phyloP scores from a whole-genome alignment of 805 yeast species.

The Saccharomycopsis schoenii region DNA sequence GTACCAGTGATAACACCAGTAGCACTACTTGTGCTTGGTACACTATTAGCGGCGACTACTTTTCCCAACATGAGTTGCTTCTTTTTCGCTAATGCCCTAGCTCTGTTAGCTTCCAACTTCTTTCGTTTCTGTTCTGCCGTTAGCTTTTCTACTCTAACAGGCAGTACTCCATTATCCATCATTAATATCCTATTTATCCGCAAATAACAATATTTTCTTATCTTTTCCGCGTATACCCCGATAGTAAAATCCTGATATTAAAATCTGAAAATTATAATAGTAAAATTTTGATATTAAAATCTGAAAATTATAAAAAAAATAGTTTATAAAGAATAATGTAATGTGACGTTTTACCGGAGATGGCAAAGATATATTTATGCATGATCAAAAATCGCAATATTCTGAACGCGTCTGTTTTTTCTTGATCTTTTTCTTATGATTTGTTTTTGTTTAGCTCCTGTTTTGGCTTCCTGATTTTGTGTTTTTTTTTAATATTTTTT shows the following conservation, averaged over 20 bases:
- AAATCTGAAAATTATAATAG: too few species aligned
- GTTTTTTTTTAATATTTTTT: neutral
- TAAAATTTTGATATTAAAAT: too few species aligned
- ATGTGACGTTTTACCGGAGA: neutral
- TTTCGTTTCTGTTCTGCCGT: conserved; percentile 21
- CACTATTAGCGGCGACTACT: too few species aligned
- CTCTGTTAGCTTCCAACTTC: conserved; percentile 43
- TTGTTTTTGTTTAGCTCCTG: neutral
- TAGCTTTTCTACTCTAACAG: conserved; percentile 4
- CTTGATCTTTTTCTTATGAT: neutral
- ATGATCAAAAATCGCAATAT: neutral
- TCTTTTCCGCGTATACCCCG: too few species aligned
- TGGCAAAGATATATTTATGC: neutral
- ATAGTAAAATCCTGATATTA: too few species aligned
- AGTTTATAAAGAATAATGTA: too few species aligned
- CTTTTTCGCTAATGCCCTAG: conserved; percentile 40
- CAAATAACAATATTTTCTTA: too few species aligned
- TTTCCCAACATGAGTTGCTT: conserved; percentile 12
- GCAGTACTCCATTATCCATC: neutral
- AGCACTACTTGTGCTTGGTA: neutral
- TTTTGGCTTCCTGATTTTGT: neutral
- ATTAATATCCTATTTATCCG: too few species aligned
- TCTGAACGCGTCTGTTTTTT: neutral
- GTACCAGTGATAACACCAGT: neutral
- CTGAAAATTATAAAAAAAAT: too few species aligned